Conservation (phyloP, 176 grass and related monocot genomes). For the Zizania latifolia region DNA sequence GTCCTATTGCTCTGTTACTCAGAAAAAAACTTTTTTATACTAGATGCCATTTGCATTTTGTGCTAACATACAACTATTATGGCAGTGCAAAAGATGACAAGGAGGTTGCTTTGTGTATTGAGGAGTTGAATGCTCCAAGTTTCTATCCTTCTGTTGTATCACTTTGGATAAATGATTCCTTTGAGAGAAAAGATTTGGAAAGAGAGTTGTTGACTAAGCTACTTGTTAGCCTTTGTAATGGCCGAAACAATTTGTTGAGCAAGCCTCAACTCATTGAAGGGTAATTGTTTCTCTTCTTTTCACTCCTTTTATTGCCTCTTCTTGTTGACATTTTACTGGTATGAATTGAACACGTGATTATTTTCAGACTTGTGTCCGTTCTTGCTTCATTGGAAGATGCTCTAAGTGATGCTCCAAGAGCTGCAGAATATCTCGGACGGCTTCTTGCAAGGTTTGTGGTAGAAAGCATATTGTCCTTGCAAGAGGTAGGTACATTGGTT, state of each 20-base stretch:
- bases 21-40: not conserved
- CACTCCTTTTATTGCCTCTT: not conserved
- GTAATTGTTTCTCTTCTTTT: slow-evolving; percentile 35
- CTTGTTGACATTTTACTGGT: not conserved
- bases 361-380: slow-evolving; percentile 52
- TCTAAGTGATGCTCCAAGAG: slow-evolving; percentile 87
- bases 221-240: slow-evolving; percentile 68
- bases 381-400: slow-evolving; percentile 77
- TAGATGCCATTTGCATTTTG: not conserved
- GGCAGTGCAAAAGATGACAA: slow-evolving; percentile 79
- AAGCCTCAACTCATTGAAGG: slow-evolving; percentile 64
- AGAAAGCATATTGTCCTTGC: slow-evolving; percentile 54
- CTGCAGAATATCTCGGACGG: slow-evolving; percentile 69
- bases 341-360: slow-evolving; percentile 6
- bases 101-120: slow-evolving; percentile 82
- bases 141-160: slow-evolving; percentile 80
- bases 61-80: slow-evolving; percentile 33
- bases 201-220: slow-evolving; percentile 81
- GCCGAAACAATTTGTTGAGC: slow-evolving; percentile 50
- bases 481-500: slow-evolving; percentile 71
- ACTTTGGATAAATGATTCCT: slow-evolving; percentile 88
- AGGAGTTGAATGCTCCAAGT: slow-evolving; percentile 81
- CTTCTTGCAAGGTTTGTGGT: slow-evolving; percentile 65
- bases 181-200: slow-evolving; percentile 83
- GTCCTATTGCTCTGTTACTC: not conserved